phyloP scores from a whole-genome alignment of 805 yeast species.

The Cyberlindnera maritima region DNA sequence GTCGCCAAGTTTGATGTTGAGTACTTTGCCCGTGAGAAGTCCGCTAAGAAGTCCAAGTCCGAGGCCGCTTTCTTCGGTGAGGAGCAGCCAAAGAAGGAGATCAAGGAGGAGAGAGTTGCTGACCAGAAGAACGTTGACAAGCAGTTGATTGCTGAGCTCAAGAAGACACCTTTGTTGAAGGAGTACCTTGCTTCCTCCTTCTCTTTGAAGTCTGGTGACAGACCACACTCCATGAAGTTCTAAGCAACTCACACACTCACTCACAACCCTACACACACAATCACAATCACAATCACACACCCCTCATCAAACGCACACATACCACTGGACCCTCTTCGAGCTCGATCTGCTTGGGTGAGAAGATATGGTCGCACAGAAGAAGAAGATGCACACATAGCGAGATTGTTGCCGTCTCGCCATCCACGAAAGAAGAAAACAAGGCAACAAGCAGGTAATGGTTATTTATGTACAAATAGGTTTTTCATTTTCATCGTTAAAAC shows the following conservation, averaged over 20 bases:
- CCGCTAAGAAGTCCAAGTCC: constrained; percentile 77
- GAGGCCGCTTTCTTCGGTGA: constrained; percentile 90
- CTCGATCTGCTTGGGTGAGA: neutral
- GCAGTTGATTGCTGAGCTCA: constrained; percentile 87
- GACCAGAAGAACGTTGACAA: constrained; percentile 97
- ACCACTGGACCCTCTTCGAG: neutral
- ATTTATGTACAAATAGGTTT: constrained; percentile 24
- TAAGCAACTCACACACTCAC: constrained; percentile 39
- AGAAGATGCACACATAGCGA: neutral
- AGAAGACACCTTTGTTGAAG: constrained; percentile 95
- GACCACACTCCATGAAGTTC: constrained; percentile 97
- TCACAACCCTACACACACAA: neutral
- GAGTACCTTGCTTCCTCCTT: constrained; percentile 94
- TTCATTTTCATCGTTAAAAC: constrained; percentile 20
- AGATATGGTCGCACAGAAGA: too few species aligned
- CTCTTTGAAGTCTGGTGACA: constrained; percentile 97
- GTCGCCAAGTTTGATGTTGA: constrained; percentile 90
- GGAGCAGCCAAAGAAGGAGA: constrained; percentile 74
- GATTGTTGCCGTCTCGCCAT: constrained; percentile 3
- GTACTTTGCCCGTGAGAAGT: constrained; percentile 95
- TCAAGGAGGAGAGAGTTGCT: constrained; percentile 90
- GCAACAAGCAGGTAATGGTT: constrained; percentile 19
- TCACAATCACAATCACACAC: neutral
- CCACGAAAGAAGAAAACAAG: neutral
- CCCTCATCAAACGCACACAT: neutral